These are phyloP conservation scores for Eutrema salsugineum DNA, from an alignment of 441 rosid species.

Conservation along the genomic window DNA sequence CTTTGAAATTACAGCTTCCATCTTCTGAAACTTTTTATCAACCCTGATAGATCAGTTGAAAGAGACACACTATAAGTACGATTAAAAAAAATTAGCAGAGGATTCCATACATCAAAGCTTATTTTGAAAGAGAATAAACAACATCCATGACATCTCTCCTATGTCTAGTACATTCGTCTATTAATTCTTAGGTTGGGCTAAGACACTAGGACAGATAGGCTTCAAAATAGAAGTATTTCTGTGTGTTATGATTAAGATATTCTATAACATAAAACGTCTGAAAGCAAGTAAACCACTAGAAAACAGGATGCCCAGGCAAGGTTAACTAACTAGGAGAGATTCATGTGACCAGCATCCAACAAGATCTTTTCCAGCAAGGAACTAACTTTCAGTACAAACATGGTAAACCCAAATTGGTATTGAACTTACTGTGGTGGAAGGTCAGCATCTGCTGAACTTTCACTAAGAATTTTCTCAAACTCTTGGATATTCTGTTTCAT, in stretches of 20 bases:
- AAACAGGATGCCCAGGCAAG: conserved; percentile 8
- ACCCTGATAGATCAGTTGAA: conserved; percentile 48
- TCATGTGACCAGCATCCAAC: conserved; percentile 2
- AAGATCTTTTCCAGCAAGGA: background rate
- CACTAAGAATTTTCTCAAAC: conserved; percentile 82
- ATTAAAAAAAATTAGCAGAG: background rate
- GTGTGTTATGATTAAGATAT: background rate
- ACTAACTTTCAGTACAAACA: conserved; percentile 14
- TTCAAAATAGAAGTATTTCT: background rate
- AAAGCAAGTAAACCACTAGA: background rate
- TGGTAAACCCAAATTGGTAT: background rate
- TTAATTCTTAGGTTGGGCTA: background rate
- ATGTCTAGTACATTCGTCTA: conserved; percentile 1
- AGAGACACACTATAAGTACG: conserved; percentile 1
- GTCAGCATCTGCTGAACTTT: conserved; percentile 71
- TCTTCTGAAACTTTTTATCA: conserved; percentile 50
- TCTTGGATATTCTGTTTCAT: conserved; percentile 91
- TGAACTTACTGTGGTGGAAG: conserved; percentile 82
- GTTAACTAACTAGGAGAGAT: conserved; percentile 5
- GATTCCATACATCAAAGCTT: conserved; percentile 2
- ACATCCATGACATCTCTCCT: background rate
- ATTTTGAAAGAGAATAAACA: background rate
- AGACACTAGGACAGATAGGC: background rate
- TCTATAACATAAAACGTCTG: background rate
- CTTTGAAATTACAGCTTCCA: conserved; percentile 67